A percentile compares a stretch with the other conserved stretches of the same genome.
These are phyloP conservation scores for Linnemannia exigua DNA, from an alignment of 192 early-diverging fungal genomes.

Conservation along the genomic window DNA sequence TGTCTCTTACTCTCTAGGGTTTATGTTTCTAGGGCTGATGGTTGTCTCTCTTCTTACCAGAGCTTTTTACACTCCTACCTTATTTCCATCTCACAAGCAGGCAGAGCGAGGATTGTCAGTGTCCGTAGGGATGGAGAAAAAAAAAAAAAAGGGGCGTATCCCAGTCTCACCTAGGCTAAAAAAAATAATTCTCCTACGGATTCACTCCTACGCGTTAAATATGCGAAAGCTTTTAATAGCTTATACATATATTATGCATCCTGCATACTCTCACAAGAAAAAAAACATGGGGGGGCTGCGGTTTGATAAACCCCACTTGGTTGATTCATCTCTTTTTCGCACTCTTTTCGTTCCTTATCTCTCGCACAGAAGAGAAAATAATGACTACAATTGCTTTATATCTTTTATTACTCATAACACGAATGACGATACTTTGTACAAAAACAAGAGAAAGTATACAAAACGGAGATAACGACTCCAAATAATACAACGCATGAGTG, in stretches of 20 bases:
- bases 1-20: background rate
- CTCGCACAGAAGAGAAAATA: background rate
- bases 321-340: background rate
- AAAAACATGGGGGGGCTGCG: background rate
- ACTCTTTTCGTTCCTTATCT: background rate
- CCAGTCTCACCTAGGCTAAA: background rate
- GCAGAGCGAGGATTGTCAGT: background rate
- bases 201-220: background rate
- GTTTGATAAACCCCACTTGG: background rate
- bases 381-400: background rate
- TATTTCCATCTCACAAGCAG: background rate
- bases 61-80: background rate
- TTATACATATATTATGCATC: background rate
- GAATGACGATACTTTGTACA: background rate
- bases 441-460: background rate
- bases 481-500: background rate
- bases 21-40: background rate
- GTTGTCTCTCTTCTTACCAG: no score
- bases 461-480: background rate
- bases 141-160: background rate
- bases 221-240: background rate
- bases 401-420: background rate
- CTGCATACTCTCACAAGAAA: background rate
- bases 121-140: background rate
- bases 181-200: slow-evolving; percentile 4